Conservation (phyloP, 208 protist genomes). For the Herpetomonas tarakana region DNA sequence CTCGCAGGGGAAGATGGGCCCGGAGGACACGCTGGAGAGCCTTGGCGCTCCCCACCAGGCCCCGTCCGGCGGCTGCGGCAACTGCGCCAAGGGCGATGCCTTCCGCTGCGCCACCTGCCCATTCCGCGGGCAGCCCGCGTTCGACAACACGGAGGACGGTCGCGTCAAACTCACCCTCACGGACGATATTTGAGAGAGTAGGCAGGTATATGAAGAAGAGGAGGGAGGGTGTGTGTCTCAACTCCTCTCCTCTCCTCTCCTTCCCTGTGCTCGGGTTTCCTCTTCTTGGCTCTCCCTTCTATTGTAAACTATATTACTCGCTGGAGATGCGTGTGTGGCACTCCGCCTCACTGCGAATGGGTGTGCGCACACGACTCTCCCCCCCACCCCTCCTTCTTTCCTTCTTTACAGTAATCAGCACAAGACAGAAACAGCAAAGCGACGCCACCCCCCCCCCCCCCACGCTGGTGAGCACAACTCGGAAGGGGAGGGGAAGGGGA, state of each 20-base stretch:
- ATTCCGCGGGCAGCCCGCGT: conserved; percentile 84
- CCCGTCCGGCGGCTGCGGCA: conserved; percentile 81
- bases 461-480: too few species aligned
- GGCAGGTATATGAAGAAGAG: neutral
- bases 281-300: neutral
- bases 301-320: neutral
- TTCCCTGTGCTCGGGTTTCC: neutral
- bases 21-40: conserved; percentile 16
- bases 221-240: neutral
- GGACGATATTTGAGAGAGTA: conserved; percentile 49
- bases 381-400: too few species aligned
- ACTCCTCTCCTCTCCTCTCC: neutral
- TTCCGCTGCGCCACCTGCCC: conserved; percentile 90
- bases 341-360: too few species aligned
- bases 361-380: too few species aligned
- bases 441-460: too few species aligned
- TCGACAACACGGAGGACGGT: conserved; percentile 73
- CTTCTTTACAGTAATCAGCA: too few species aligned
- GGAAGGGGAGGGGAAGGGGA: too few species aligned
- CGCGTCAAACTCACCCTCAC: conserved; percentile 84
- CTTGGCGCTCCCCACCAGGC: too few species aligned
- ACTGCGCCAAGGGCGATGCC: conserved; percentile 85
- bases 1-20: conserved; percentile 37
- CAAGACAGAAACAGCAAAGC: too few species aligned
- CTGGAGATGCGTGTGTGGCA: too few species aligned